Percentiles rank a stretch among this genome's conserved stretches.
Evolutionary conservation across 305 asterid genomes (phyloP).

Genomic region (Withania somnifera): DNA sequence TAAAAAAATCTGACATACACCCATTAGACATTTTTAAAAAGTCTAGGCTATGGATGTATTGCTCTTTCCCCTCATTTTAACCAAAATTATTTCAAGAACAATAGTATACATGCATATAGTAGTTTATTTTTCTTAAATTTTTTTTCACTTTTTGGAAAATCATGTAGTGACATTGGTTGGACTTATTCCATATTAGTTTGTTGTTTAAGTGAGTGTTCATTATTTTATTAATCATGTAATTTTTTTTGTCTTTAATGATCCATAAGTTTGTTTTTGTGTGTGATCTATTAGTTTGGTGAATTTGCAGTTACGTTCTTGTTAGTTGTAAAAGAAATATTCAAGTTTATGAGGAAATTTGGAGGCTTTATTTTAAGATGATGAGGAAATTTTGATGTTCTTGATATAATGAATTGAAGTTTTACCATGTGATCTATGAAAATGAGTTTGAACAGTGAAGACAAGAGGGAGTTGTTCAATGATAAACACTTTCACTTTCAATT

Average conservation of each 20-base stretch:
- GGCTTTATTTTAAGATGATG: not conserved
- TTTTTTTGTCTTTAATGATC: not conserved
- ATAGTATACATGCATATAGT: not conserved
- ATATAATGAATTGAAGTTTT: too few relatives aligned
- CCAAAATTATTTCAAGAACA: not conserved
- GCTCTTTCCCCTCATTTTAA: not conserved
- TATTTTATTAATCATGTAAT: not conserved
- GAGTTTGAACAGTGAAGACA: not conserved
- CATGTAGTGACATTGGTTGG: not conserved
- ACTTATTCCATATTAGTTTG: not conserved
- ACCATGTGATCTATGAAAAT: not conserved
- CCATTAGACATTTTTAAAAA: too few relatives aligned
- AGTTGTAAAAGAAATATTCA: not conserved
- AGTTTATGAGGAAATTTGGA: not conserved
- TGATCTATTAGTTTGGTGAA: not conserved
- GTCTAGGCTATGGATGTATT: too few relatives aligned
- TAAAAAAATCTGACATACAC: too few relatives aligned
- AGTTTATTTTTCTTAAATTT: not conserved
- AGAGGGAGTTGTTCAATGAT: too few relatives aligned
- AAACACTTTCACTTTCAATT: too few relatives aligned
- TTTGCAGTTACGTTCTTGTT: not conserved
- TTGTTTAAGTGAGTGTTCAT: not conserved
- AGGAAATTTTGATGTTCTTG: too few relatives aligned
- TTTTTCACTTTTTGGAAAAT: not conserved
- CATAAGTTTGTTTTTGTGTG: not conserved